A percentile compares a stretch with the other conserved stretches of the same genome.
Evolutionary conservation across 176 grass and related monocot genomes (phyloP).

Genomic region (Eremochloa ophiuroides): DNA sequence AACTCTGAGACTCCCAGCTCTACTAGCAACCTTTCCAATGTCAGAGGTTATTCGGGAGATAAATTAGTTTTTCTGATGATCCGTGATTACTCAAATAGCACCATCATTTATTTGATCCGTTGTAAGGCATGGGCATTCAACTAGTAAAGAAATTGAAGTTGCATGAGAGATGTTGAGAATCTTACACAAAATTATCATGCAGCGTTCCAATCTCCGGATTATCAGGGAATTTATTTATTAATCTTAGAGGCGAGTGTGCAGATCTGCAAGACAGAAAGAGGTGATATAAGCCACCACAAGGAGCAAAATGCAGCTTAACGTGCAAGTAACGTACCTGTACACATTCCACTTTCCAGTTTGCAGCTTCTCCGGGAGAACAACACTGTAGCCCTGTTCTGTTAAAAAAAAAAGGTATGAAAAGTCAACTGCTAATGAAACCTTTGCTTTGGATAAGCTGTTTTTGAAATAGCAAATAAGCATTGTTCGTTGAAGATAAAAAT

Average conservation of each 20-base stretch:
- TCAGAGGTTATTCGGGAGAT: not conserved
- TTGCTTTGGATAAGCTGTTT: too few relatives aligned
- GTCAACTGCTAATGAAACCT: not conserved
- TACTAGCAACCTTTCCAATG: not conserved
- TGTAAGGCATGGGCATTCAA: not conserved
- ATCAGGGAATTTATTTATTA: slow-evolving; percentile 48
- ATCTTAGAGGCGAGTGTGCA: slow-evolving; percentile 57
- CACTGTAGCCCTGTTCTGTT: slow-evolving; percentile 83
- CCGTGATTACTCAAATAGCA: not conserved
- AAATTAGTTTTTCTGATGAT: not conserved
- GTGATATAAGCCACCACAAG: slow-evolving; percentile 17
- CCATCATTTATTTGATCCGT: not conserved
- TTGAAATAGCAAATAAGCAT: too few relatives aligned
- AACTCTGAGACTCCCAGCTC: not conserved
- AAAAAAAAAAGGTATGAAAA: not conserved
- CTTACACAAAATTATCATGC: slow-evolving; percentile 97
- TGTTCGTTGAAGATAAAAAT: too few relatives aligned
- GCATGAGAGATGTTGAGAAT: not conserved
- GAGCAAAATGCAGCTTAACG: not conserved
- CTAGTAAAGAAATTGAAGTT: not conserved
- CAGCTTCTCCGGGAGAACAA: slow-evolving; percentile 86
- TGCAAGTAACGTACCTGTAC: slow-evolving; percentile 55
- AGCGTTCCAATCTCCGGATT: slow-evolving; percentile 68
- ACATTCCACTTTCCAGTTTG: slow-evolving; percentile 98
- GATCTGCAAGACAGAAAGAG: slow-evolving; percentile 50